Base-by-base conservation (phyloP, 2,329 filamentous ascomycete species). In the Aspergillus sclerotialis region DNA sequence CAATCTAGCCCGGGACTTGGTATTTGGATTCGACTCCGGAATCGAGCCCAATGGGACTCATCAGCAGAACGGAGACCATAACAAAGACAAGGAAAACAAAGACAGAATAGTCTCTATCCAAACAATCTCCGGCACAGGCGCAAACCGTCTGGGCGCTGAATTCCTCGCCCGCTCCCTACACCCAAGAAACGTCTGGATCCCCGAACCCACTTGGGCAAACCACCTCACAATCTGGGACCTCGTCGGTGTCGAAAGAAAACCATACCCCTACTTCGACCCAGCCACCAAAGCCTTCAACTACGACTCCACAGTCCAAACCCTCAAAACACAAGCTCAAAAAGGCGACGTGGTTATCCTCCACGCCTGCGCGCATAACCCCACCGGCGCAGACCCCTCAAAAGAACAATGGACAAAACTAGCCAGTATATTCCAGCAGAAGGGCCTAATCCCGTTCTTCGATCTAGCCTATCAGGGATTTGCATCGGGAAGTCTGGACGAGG, bases 201-300 rank as follows among this genome's bases (percentile, higher is more conserved):
- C 88, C 49, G 82, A 82, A 59, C 90, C 92, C 27, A 96, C 90
- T 37, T 98, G 92, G 90, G 86, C 84, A 44, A 96, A 98, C 69
- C 90, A 98, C 75, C 80, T 89, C 67, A 88, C 94, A 64, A 93
- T 96, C 68, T 94, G 95, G 69, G 75, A 71, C 63, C 94, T 94
- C 53, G 85, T 94, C 49, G 73, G 76, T 43, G 72, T 33, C 11
- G 25, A 9, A 7, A 32, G 19, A 12, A 16, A 23, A 13, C 76
- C 77, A 43, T 94, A 94, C 67, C 88, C 88, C 31, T 94, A 95
- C 73, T 95, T 92, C 68, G 80, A 79, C 61, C 80, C 86, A 62
- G 60, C 82, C 56, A 92, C 86, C 44, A 86, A 84, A 61, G 86
- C 84, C 31, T 78, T 95, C 32, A 85, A 94, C 65, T 87, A 92